phyloP scores from a whole-genome alignment of 192 early-diverging fungal species.

The Dispira parvispora region DNA sequence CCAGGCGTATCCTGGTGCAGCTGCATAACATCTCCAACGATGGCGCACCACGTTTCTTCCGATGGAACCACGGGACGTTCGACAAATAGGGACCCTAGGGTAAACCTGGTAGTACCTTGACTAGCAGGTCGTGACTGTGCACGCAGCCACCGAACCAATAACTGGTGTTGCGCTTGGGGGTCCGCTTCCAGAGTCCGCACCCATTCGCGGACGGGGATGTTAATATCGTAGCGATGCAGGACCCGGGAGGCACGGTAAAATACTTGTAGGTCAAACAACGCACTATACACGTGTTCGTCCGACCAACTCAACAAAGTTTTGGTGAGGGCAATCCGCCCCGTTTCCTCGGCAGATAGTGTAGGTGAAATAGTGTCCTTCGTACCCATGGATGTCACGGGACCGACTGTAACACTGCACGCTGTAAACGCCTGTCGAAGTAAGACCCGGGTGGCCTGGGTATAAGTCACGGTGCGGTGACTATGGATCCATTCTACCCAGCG shows the following conservation, averaged over 20 bases:
- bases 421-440: no score
- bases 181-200: neutral
- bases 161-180: neutral
- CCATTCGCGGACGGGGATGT: neutral
- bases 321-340: no score
- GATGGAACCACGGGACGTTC: neutral
- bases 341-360: no score
- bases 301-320: neutral
- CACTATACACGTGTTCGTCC: neutral
- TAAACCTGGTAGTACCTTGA: no score
- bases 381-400: no score
- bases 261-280: neutral
- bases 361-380: no score
- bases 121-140: neutral
- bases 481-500: no score
- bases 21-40: neutral
- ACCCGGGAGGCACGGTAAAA: neutral
- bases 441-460: no score
- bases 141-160: slow-evolving; percentile 1
- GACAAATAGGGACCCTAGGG: no score
- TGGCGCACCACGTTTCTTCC: neutral
- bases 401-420: no score
- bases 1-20: neutral
- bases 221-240: neutral
- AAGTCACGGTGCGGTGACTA: no score